phyloP scores from a whole-genome alignment of 2,329 filamentous ascomycete species.

The Colletotrichum destructivum region DNA sequence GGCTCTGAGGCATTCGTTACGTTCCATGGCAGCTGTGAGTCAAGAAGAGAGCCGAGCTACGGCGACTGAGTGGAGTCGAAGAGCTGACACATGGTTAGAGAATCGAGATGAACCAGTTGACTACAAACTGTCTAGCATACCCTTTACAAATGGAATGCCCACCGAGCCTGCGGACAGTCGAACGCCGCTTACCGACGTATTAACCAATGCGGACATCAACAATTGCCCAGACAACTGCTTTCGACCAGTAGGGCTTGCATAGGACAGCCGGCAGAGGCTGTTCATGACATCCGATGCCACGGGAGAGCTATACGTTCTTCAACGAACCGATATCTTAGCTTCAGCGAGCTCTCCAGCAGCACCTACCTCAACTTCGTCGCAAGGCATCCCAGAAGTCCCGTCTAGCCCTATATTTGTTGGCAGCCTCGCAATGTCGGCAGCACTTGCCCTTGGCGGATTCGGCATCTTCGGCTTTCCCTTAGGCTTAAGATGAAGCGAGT shows the following conservation, averaged over 20 bases:
- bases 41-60: background rate
- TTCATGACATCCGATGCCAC: constrained; percentile 69
- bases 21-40: constrained; percentile 75
- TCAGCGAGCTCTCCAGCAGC: background rate
- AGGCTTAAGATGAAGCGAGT: background rate
- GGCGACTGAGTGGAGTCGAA: constrained; percentile 27
- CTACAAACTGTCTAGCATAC: constrained; percentile 60
- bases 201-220: constrained; percentile 67
- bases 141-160: constrained; percentile 62
- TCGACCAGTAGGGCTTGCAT: constrained; percentile 64
- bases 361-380: background rate
- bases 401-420: background rate
- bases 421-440: background rate
- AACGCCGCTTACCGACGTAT: constrained; percentile 64
- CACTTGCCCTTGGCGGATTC: background rate
- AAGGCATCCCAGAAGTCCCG: background rate
- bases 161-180: constrained; percentile 57
- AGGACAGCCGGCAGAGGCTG: constrained; percentile 58
- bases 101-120: constrained; percentile 59
- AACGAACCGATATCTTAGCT: background rate
- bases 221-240: constrained; percentile 66
- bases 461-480: background rate
- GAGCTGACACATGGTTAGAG: constrained; percentile 49
- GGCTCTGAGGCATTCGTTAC: constrained; percentile 71
- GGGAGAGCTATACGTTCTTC: constrained; percentile 68